Evolutionary conservation across 495 filamentous ascomycete genomes (phyloP), one percentile per base, ranked within the genome.

Genomic region (Gamarada debralockiae): DNA sequence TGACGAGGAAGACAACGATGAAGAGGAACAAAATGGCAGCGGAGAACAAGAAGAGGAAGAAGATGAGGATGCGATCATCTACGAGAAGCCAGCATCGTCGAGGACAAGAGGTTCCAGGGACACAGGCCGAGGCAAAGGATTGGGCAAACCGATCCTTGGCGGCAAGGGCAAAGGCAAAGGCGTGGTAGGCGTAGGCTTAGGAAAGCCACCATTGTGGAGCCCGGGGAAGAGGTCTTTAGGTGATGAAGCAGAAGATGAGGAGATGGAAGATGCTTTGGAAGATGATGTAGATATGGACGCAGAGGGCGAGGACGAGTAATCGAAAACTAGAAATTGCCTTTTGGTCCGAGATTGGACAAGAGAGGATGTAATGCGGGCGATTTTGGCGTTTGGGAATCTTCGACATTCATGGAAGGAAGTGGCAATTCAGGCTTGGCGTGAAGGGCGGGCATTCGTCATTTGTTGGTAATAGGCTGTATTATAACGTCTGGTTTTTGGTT

Each of bases 1-100:
- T 23, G 74, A 75, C 33, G 71, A 70, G 5, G 68, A 45, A 18
- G 50, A 56, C 18, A 52, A 52, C 14, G 57, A 59, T 7, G 52
- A 52, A 10, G 44, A 37, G 14, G 40, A 49, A 3, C 42, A 23
- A 3, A 21, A 71, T 22, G 65, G 70, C 42, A 68, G 69, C n/a
- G 65, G 69, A 36, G 54, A 68, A 34, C 57, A 66, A 23, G 71
- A 68, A 12, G 31, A 53, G 8, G 53, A 48, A 17, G 61, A 65
- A 60, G 27, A 68, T 52, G 33, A 64, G 60, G 43, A 68, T 59
- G 43, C 45, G 4, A 60, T 64, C 29, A 14, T 57, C 6, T 65
- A 59, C 31, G 58, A 64, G 27, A 61, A 60, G 1, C 62, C 62
- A 41, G 51, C 52, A 10, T 29, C 27, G 27, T 9, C 21, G 38